Conservation (phyloP, 2,329 filamentous ascomycete species). For the Davidsoniella virescens region DNA sequence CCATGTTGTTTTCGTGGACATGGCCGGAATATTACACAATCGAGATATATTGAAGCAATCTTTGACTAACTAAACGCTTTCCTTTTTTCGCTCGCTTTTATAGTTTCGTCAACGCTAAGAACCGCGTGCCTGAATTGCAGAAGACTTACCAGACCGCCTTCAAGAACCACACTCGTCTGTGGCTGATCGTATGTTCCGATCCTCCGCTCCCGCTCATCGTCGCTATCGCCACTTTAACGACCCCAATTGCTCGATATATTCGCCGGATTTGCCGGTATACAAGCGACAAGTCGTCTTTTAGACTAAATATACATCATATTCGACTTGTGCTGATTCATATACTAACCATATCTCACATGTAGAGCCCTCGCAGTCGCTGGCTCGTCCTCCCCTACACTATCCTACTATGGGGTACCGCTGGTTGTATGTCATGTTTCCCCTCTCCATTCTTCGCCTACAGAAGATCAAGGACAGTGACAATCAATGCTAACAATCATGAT, state of each 20-base stretch:
- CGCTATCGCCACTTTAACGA: not conserved
- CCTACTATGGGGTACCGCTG: constrained; percentile 44
- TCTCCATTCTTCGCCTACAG: not conserved
- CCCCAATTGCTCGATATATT: no score
- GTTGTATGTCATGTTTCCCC: constrained; percentile 32
- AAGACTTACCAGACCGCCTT: constrained; percentile 59
- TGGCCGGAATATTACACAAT: not conserved
- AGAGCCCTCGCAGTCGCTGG: constrained; percentile 49
- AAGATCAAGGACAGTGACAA: not conserved
- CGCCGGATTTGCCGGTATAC: not conserved
- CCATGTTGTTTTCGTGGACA: not conserved
- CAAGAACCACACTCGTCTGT: constrained; percentile 50
- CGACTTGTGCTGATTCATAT: constrained; percentile 1
- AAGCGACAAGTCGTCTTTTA: no score
- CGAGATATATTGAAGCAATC: not conserved
- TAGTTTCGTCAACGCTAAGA: constrained; percentile 53
- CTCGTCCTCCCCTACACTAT: constrained; percentile 54
- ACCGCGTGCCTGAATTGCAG: constrained; percentile 63
- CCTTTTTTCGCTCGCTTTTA: constrained; percentile 16
- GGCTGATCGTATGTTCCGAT: constrained; percentile 54
- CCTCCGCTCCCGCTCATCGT: constrained; percentile 12
- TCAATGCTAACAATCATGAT: constrained; percentile 14
- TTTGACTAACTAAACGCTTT: not conserved
- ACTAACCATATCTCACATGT: constrained; percentile 13
- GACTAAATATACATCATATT: not conserved